Conservation (phyloP, 352 stramenopile genomes). For the Phytophthora fragariaefolia region DNA sequence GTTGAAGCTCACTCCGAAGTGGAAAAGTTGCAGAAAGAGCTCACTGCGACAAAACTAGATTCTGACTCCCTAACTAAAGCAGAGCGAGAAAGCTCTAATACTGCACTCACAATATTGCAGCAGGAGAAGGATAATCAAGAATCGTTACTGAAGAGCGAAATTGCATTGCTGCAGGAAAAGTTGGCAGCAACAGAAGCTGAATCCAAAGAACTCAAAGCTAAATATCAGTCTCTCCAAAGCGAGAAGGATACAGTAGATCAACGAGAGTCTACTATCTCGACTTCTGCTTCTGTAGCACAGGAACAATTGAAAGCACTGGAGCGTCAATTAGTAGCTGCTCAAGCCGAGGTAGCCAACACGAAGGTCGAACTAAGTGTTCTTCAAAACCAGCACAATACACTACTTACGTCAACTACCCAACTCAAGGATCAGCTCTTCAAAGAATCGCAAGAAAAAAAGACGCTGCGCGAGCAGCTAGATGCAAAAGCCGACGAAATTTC, state of each 20-base stretch:
- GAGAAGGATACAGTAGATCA: conserved; percentile 18
- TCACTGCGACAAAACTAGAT: conserved; percentile 17
- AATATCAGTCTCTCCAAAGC: conserved; percentile 20
- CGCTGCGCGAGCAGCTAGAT: conserved; percentile 41
- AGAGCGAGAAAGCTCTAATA: conserved; percentile 12
- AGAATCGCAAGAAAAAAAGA: conserved; percentile 54
- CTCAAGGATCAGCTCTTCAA: conserved; percentile 52
- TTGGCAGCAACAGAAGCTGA: conserved; percentile 20
- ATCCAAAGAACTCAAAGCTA: conserved; percentile 11
- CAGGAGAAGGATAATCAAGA: conserved; percentile 19
- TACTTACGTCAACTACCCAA: conserved; percentile 40
- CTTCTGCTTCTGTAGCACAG: conserved; percentile 4
- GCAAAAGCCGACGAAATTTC: conserved; percentile 11
- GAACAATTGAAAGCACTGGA: conserved; percentile 28
- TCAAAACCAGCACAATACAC: conserved; percentile 36
- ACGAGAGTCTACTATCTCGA: conserved; percentile 3
- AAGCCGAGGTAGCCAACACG: conserved; percentile 23
- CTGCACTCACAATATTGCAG: conserved; percentile 1
- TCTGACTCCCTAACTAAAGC: not conserved
- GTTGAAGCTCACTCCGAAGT: conserved; percentile 10
- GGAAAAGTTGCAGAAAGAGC: conserved; percentile 20
- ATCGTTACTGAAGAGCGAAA: conserved; percentile 25
- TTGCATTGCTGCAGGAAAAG: conserved; percentile 20
- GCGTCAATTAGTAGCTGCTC: conserved; percentile 16
- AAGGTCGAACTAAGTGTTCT: conserved; percentile 38